Conservation (phyloP, 1,284 basidiomycete genomes). For the Leccinum subrobustum region DNA sequence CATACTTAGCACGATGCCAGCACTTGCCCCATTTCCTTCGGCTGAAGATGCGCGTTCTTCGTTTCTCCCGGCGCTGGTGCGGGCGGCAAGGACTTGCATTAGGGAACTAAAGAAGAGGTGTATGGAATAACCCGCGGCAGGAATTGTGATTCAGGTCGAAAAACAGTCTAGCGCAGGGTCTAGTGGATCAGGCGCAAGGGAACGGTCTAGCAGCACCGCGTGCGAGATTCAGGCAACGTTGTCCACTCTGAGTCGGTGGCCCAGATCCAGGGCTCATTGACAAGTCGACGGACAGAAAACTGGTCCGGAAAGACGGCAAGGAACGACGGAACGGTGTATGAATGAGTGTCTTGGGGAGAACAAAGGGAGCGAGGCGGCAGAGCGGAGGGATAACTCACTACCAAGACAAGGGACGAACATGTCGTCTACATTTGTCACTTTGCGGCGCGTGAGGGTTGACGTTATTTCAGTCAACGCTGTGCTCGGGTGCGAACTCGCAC, state of each 20-base stretch:
- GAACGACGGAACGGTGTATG: conserved; percentile 1
- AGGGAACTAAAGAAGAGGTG: not conserved
- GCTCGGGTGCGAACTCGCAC: not conserved
- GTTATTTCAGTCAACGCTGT: conserved; percentile 16
- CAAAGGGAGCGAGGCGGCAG: conserved; percentile 2
- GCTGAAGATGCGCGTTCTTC: conserved; percentile 15
- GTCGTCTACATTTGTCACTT: conserved; percentile 5
- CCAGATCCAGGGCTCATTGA: conserved; percentile 15
- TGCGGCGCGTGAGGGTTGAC: conserved; percentile 9
- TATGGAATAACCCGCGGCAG: not conserved
- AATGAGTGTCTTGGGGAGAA: conserved; percentile 2
- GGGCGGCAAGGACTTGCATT: conserved; percentile 15
- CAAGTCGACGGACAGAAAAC: not conserved
- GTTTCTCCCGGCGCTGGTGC: conserved; percentile 10
- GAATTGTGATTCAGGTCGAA: not conserved
- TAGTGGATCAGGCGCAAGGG: not conserved
- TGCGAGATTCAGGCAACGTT: conserved; percentile 22
- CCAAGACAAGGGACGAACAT: conserved; percentile 8
- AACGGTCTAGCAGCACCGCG: conserved; percentile 17
- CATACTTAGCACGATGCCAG: conserved; percentile 53
- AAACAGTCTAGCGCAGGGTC: not conserved
- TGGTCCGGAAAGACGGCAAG: not conserved
- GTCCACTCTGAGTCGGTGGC: not conserved
- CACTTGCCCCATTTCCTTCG: conserved; percentile 41
- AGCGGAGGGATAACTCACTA: conserved; percentile 7